A percentile compares a stretch with the other conserved stretches of the same genome.
phyloP scores from a whole-genome alignment of 345 rosid genomes.

The Cochlearia excelsa region DNA sequence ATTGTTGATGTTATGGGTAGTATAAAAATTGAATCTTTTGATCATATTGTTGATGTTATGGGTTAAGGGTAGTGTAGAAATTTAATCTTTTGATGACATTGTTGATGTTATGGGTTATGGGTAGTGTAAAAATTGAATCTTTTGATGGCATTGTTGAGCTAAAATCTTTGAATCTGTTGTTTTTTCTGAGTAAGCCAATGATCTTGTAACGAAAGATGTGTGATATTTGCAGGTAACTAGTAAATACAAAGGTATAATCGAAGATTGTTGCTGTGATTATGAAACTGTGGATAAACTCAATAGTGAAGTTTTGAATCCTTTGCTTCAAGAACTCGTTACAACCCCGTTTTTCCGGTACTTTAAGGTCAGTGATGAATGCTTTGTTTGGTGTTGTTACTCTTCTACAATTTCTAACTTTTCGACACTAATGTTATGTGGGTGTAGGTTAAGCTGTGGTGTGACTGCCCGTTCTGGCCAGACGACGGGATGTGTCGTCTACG shows the following conservation, averaged over 20 bases:
- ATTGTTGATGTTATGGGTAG: conserved; percentile 16
- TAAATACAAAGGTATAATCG: conserved; percentile 66
- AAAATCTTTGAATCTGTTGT: background rate
- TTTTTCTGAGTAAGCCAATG: background rate
- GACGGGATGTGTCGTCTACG: conserved; percentile 95
- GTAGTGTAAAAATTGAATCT: background rate
- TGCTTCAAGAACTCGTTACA: conserved; percentile 74
- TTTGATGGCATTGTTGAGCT: conserved; percentile 7
- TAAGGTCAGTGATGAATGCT: conserved; percentile 53
- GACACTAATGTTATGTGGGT: background rate
- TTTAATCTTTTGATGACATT: conserved; percentile 22
- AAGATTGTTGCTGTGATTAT: conserved; percentile 92
- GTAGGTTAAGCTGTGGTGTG: conserved; percentile 92
- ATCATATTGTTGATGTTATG: background rate
- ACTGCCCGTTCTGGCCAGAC: conserved; percentile 96
- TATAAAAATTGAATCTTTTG: background rate
- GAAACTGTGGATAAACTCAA: conserved; percentile 83
- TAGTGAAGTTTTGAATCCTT: conserved; percentile 68
- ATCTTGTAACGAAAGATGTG: background rate
- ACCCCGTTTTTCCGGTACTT: conserved; percentile 88
- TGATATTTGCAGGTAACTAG: conserved; percentile 39
- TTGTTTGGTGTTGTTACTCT: background rate
- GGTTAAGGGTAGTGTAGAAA: conserved; percentile 8
- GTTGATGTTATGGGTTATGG: background rate
- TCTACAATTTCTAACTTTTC: background rate